phyloP scores from a whole-genome alignment of 345 rosid species.

The Balakata baccata region DNA sequence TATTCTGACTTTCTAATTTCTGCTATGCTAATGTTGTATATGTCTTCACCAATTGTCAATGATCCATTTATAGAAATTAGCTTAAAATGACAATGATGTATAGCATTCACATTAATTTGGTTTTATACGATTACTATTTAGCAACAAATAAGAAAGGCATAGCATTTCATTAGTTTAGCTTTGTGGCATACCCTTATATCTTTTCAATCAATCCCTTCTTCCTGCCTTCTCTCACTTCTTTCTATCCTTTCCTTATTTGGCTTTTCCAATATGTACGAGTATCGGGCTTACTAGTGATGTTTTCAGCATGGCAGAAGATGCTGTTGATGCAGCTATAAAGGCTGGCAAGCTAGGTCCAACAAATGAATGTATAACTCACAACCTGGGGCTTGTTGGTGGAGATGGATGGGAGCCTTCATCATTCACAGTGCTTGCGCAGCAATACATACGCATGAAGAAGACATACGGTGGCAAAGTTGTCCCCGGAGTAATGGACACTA shows the following conservation, averaged over 20 bases:
- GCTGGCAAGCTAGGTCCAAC: conserved; percentile 73
- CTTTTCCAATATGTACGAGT: background rate
- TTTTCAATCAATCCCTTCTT: background rate
- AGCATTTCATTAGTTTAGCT: background rate
- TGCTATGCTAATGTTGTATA: background rate
- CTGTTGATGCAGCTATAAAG: conserved; percentile 81
- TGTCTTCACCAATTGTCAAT: background rate
- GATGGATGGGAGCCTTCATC: conserved; percentile 88
- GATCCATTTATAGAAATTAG: background rate
- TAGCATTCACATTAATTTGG: background rate
- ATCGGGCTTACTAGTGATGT: conserved; percentile 25
- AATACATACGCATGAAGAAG: conserved; percentile 84
- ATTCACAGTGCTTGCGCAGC: conserved; percentile 84
- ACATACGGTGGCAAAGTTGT: conserved; percentile 67
- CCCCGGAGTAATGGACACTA: conserved; percentile 87
- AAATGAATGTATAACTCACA: conserved; percentile 60
- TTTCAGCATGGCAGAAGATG: conserved; percentile 99
- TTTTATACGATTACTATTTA: no score
- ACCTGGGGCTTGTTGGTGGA: conserved; percentile 68
- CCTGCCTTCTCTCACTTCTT: background rate
- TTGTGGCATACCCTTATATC: background rate
- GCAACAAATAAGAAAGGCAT: background rate
- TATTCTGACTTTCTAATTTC: background rate
- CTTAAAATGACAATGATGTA: background rate
- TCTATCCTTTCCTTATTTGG: background rate